phyloP scores from a whole-genome alignment of 768 basidiomycete species.

The Ramaria sp. region DNA sequence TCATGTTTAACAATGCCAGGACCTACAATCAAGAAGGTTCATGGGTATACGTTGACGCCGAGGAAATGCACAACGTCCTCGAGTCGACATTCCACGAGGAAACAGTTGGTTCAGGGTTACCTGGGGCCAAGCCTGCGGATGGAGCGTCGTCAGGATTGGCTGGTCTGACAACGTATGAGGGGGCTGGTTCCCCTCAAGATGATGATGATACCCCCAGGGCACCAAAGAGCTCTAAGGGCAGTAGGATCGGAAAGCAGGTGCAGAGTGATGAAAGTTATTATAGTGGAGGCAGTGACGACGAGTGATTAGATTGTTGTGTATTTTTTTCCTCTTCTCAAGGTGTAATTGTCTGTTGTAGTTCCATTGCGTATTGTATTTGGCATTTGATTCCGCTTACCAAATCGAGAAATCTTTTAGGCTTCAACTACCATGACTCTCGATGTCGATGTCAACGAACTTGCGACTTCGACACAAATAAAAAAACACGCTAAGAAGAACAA shows the following conservation, averaged over 20 bases:
- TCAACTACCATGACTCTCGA: background rate
- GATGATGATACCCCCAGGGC: conserved; percentile 6
- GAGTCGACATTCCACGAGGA: conserved; percentile 55
- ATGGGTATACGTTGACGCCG: conserved; percentile 90
- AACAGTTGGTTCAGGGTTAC: conserved; percentile 59
- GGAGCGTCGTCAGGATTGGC: background rate
- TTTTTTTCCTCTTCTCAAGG: background rate
- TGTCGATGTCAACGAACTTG: background rate
- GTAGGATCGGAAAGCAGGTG: conserved; percentile 4
- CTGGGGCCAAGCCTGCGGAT: conserved; percentile 46
- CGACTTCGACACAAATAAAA: conserved; percentile 5
- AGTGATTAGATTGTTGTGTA: background rate
- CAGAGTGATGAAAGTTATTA: conserved; percentile 7
- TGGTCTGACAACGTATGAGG: background rate
- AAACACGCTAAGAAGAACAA: conserved; percentile 17
- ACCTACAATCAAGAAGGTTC: conserved; percentile 93
- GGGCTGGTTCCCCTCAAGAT: background rate
- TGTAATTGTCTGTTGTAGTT: background rate
- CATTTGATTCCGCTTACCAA: background rate
- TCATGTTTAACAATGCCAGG: conserved; percentile 92
- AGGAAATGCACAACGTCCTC: conserved; percentile 89
- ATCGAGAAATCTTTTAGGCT: background rate
- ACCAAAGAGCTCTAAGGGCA: conserved; percentile 1
- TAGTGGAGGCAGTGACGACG: conserved; percentile 7
- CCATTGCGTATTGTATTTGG: background rate